Conservation (phyloP, 2,329 filamentous ascomycete genomes). For the Magnaporthiopsis incrustans region DNA sequence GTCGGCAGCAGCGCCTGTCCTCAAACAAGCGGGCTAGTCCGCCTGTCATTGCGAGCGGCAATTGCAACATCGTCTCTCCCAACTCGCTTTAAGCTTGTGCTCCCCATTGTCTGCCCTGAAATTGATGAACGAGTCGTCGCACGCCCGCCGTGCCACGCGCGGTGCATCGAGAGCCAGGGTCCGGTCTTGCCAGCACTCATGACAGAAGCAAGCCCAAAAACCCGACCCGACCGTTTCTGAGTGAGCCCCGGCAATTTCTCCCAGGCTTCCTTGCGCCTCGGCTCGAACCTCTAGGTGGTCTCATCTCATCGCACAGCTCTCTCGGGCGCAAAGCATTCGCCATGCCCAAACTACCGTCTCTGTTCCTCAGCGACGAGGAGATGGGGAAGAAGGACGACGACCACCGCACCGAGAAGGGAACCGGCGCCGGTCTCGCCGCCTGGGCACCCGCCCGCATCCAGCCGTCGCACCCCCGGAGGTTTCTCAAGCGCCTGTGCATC, state of each 20-base stretch:
- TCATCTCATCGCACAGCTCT: not conserved
- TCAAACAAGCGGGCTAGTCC: not conserved
- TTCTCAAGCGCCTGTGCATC: constrained; percentile 43
- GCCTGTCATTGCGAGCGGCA: not conserved
- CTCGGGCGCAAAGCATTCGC: not conserved
- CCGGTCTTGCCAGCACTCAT: not conserved
- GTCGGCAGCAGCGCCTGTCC: no score
- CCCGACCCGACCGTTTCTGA: not conserved
- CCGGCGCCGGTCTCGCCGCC: constrained; percentile 12
- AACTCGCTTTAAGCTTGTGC: not conserved
- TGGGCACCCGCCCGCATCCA: constrained; percentile 29
- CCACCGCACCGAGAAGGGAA: constrained; percentile 25
- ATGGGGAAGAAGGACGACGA: constrained; percentile 56
- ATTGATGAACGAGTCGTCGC: not conserved
- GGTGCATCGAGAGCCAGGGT: not conserved
- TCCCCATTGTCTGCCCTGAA: not conserved
- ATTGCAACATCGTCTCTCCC: not conserved
- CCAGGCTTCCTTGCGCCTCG: not conserved
- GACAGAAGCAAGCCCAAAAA: not conserved
- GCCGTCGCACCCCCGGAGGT: constrained; percentile 38
- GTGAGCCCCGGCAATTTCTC: not conserved
- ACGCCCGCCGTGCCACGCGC: not conserved
- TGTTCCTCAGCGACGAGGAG: constrained; percentile 46
- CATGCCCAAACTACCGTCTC: constrained; percentile 30
- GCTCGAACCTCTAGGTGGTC: not conserved